Percentiles rank a stretch among this genome's conserved stretches.
These are phyloP conservation scores for Aspergillus fructus DNA, from an alignment of 2,329 filamentous ascomycete genomes.

Conservation along the genomic window DNA sequence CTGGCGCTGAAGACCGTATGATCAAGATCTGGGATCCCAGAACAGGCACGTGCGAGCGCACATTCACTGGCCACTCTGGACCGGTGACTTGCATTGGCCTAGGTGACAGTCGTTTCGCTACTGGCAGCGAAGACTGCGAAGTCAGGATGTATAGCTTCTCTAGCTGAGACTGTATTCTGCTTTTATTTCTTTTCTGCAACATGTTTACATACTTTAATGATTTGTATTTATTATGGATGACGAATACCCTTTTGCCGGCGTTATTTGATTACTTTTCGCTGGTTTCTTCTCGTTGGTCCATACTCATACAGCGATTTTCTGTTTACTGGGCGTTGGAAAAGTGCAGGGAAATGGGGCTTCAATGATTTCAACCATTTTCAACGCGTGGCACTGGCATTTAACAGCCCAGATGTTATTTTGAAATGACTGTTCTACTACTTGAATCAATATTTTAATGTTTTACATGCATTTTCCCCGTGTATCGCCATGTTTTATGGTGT, in stretches of 20 bases:
- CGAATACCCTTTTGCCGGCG: conserved; percentile 12
- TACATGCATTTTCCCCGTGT: background rate
- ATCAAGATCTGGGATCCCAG: conserved; percentile 95
- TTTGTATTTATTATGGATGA: conserved; percentile 11
- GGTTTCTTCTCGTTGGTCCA: background rate
- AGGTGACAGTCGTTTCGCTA: conserved; percentile 85
- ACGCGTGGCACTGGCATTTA: background rate
- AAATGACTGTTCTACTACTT: background rate
- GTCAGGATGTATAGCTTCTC: conserved; percentile 78
- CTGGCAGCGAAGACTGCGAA: conserved; percentile 90
- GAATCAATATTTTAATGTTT: background rate
- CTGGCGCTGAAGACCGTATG: conserved; percentile 88
- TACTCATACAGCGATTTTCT: background rate
- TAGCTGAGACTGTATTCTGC: conserved; percentile 22
- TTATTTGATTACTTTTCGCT: background rate
- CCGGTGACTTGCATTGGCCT: conserved; percentile 92
- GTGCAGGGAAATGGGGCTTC: background rate
- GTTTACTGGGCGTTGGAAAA: background rate
- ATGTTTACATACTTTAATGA: conserved; percentile 4
- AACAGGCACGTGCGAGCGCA: conserved; percentile 87
- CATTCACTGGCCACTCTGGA: conserved; percentile 84
- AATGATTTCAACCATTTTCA: background rate
- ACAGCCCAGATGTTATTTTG: background rate
- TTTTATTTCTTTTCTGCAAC: background rate
- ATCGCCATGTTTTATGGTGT: background rate